Evolutionary conservation across 192 early-diverging fungal genomes (phyloP).

Genomic region (Phycomyces nitens): DNA sequence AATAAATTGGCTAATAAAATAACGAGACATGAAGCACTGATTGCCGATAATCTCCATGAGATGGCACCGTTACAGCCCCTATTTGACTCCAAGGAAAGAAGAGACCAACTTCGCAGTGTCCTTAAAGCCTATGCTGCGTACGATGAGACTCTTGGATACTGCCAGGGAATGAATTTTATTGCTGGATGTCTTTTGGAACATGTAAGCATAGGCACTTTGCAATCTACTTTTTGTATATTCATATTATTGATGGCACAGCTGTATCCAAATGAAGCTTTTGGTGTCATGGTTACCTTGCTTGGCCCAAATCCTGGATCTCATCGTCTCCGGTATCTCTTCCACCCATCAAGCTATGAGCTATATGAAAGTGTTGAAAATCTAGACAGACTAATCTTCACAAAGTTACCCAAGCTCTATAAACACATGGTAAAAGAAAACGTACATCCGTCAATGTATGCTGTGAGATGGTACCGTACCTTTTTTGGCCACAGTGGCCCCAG

Average conservation of each 20-base stretch:
- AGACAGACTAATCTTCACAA: too few species aligned
- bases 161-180: neutral
- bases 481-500: too few species aligned
- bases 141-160: neutral
- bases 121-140: neutral
- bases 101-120: slow-evolving; percentile 3
- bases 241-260: too few species aligned
- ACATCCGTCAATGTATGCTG: too few species aligned
- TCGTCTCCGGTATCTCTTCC: too few species aligned
- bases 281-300: too few species aligned
- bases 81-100: neutral
- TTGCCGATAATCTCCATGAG: neutral
- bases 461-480: too few species aligned
- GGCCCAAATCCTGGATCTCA: too few species aligned
- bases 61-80: slow-evolving; percentile 1
- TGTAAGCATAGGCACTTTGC: neutral
- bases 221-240: neutral
- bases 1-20: neutral
- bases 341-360: too few species aligned
- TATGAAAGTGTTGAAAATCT: too few species aligned
- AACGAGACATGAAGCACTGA: slow-evolving; percentile 1
- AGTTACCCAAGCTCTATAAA: too few species aligned
- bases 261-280: neutral
- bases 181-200: neutral
- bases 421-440: too few species aligned